phyloP scores from a whole-genome alignment of 1,139 yeast species.

The Pichia sp. region DNA sequence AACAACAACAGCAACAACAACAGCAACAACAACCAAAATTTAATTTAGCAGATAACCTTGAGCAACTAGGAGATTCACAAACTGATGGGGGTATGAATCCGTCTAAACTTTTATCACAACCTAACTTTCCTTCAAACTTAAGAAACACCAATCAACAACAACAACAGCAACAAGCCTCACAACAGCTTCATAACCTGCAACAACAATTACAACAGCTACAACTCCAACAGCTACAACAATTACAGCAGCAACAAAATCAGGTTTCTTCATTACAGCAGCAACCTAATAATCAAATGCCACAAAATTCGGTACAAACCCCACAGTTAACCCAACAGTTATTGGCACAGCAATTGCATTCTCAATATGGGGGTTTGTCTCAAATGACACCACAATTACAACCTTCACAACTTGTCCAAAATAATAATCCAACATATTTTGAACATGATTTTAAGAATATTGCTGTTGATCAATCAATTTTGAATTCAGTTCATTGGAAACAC shows the following conservation, averaged over 20 bases:
- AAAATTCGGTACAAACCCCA: constrained; percentile 14
- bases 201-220: constrained; percentile 23
- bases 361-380: constrained; percentile 7
- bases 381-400: constrained; percentile 12
- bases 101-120: constrained; percentile 33
- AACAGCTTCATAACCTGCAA: constrained; percentile 16
- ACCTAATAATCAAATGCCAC: constrained; percentile 13
- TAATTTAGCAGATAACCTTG: constrained; percentile 1
- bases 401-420: constrained; percentile 14
- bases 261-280: constrained; percentile 12
- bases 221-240: constrained; percentile 27
- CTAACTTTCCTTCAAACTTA: constrained; percentile 34
- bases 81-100: constrained; percentile 27
- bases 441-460: constrained; percentile 27
- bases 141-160: constrained; percentile 22
- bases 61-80: constrained; percentile 8
- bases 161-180: constrained; percentile 16
- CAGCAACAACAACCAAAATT: not conserved
- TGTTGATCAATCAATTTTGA: constrained; percentile 37
- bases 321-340: constrained; percentile 16
- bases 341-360: constrained; percentile 11
- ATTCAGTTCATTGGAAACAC: constrained; percentile 74
- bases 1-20: constrained; percentile 1
- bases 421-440: constrained; percentile 22
- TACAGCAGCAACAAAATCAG: constrained; percentile 21